These are phyloP conservation scores for Sarocladium strictum DNA, from an alignment of 2,329 filamentous ascomycete genomes.

Conservation along the genomic window DNA sequence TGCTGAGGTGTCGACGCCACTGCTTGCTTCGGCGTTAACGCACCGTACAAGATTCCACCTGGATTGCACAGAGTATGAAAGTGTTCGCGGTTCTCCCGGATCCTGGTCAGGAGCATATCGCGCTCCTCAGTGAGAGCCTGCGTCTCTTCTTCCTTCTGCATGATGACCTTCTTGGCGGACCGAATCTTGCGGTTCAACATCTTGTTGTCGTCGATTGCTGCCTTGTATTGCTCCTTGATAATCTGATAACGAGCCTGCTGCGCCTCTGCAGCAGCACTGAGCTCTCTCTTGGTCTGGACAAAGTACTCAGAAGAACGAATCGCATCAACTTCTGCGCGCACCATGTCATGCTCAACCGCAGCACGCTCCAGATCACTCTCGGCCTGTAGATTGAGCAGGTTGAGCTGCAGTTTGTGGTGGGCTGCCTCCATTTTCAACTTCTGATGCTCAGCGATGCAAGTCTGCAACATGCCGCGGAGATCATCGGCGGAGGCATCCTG, in stretches of 20 bases:
- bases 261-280: slow-evolving; percentile 45
- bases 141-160: slow-evolving; percentile 70
- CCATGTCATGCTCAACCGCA: slow-evolving; percentile 86
- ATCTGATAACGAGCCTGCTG: slow-evolving; percentile 52
- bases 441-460: slow-evolving; percentile 49
- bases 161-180: slow-evolving; percentile 71
- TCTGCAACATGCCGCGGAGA: slow-evolving; percentile 50
- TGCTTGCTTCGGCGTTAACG: slow-evolving; percentile 52
- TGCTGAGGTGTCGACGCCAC: slow-evolving; percentile 37
- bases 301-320: slow-evolving; percentile 69
- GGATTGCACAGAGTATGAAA: slow-evolving; percentile 74
- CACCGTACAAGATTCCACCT: slow-evolving; percentile 59
- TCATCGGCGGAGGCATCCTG: slow-evolving; percentile 48
- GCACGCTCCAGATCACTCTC: slow-evolving; percentile 81
- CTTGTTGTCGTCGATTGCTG: slow-evolving; percentile 60
- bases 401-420: slow-evolving; percentile 87
- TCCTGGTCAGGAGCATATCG: slow-evolving; percentile 70
- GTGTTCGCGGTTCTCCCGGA: slow-evolving; percentile 84
- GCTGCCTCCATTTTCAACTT: slow-evolving; percentile 74
- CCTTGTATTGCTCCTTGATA: slow-evolving; percentile 60
- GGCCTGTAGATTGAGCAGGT: slow-evolving; percentile 75
- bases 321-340: slow-evolving; percentile 80
- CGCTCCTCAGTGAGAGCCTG: slow-evolving; percentile 68
- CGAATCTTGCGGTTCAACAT: slow-evolving; percentile 59
- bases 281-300: slow-evolving; percentile 51